phyloP scores from a whole-genome alignment of 164 flowering plant species.

The Magnolia officinalis region DNA sequence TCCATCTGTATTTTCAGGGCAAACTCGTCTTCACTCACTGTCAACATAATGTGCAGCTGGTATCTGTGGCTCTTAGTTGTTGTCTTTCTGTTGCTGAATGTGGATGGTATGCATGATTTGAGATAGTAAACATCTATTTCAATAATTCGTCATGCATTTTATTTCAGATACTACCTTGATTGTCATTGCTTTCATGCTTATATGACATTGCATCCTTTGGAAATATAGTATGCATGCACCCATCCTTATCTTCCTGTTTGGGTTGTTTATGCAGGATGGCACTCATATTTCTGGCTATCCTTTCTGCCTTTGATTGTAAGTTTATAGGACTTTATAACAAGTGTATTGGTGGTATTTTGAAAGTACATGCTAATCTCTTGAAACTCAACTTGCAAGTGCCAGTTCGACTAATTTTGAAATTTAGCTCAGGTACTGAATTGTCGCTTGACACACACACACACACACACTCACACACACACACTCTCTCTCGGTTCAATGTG shows the following conservation, averaged over 20 bases:
- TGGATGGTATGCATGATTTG: constrained; percentile 47
- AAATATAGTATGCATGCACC: neutral
- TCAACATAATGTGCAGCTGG: constrained; percentile 59
- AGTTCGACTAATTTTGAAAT: no score
- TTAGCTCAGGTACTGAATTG: no score
- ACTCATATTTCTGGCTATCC: constrained; percentile 87
- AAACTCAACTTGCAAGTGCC: no score
- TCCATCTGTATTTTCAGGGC: neutral
- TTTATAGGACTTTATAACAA: neutral
- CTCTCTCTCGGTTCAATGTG: no score
- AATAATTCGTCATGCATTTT: neutral
- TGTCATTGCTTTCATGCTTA: neutral
- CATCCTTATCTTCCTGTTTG: neutral
- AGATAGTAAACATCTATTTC: neutral
- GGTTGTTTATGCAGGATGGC: constrained; percentile 66
- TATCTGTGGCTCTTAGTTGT: constrained; percentile 87
- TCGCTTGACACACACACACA: no score
- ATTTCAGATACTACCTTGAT: neutral
- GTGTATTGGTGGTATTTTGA: neutral
- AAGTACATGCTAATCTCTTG: no score
- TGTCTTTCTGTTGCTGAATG: constrained; percentile 72
- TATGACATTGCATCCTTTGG: neutral
- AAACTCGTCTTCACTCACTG: neutral
- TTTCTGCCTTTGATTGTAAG: constrained; percentile 81
- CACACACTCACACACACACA: no score